Conservation (phyloP, 805 yeast species). For the Tanozyma kutaoensis region DNA sequence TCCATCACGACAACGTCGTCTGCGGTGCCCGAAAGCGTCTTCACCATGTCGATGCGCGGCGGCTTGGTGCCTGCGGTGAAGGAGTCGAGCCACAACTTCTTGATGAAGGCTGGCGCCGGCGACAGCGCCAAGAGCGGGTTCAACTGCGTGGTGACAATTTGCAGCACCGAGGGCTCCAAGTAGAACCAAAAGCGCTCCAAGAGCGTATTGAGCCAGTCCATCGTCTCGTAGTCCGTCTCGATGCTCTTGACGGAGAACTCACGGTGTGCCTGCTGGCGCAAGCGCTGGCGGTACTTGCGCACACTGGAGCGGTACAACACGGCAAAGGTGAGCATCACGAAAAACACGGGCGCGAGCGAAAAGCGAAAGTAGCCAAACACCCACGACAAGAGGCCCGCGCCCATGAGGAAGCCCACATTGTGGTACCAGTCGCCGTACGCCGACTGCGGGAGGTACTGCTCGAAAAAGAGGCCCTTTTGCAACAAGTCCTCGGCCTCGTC, state of each 20-base stretch:
- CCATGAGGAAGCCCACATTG: conserved; percentile 56
- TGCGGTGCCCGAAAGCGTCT: conserved; percentile 81
- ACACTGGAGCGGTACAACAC: conserved; percentile 74
- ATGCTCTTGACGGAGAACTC: conserved; percentile 70
- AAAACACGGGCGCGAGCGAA: conserved; percentile 69
- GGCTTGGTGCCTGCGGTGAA: conserved; percentile 94
- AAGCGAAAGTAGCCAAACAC: conserved; percentile 64
- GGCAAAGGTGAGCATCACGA: conserved; percentile 49
- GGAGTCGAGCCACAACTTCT: conserved; percentile 72
- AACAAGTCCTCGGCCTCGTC: conserved; percentile 65
- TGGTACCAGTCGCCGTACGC: conserved; percentile 96
- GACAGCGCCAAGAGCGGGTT: conserved; percentile 73
- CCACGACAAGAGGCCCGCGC: conserved; percentile 66
- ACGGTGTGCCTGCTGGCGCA: conserved; percentile 75
- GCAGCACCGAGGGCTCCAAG: conserved; percentile 80
- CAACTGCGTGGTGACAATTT: conserved; percentile 72
- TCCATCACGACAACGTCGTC: conserved; percentile 96
- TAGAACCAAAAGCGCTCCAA: conserved; percentile 86
- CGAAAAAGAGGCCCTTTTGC: conserved; percentile 60
- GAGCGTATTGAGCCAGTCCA: conserved; percentile 92
- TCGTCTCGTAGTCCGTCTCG: conserved; percentile 81
- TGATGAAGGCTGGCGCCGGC: conserved; percentile 72
- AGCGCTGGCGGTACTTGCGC: conserved; percentile 58
- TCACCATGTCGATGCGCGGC: conserved; percentile 81
- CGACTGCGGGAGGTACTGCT: conserved; percentile 58